A percentile compares a stretch with the other conserved stretches of the same genome.
These are phyloP conservation scores for Ceratopteris richardii DNA, from an alignment of 75 land plant genomes.

Conservation along the genomic window DNA sequence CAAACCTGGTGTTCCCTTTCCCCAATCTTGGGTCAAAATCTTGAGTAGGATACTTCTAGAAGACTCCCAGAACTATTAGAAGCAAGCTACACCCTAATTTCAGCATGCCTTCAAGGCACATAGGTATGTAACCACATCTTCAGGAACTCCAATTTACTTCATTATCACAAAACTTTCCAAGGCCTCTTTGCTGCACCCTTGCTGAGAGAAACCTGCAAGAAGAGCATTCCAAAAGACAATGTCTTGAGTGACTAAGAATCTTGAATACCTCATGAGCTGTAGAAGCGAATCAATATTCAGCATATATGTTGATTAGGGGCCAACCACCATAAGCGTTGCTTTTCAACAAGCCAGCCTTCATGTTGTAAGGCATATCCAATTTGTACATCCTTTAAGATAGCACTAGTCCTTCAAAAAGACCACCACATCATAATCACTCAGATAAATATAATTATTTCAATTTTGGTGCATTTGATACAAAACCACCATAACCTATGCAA, in stretches of 20 bases:
- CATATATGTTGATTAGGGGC: not conserved
- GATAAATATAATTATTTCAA: too few relatives aligned
- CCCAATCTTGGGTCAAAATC: conserved; percentile 31
- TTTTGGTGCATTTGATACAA: too few relatives aligned
- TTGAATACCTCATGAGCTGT: not conserved
- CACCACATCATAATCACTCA: too few relatives aligned
- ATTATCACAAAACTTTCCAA: conserved; percentile 20
- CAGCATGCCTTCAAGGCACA: conserved; percentile 30
- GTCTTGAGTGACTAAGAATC: not conserved
- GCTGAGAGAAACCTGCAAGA: conserved; percentile 27
- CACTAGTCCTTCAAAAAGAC: not conserved
- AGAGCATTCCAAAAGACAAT: conserved; percentile 30
- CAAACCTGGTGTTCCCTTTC: conserved; percentile 12
- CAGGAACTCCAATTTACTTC: conserved; percentile 7
- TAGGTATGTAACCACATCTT: conserved; percentile 25
- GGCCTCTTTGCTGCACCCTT: conserved; percentile 23
- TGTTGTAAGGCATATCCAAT: not conserved
- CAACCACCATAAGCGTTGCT: not conserved
- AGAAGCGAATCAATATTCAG: not conserved
- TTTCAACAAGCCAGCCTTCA: not conserved
- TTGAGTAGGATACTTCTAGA: conserved; percentile 5
- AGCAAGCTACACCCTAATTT: conserved; percentile 16
- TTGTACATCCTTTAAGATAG: not conserved
- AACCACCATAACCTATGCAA: too few relatives aligned
- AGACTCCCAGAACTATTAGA: conserved; percentile 4